Evolutionary conservation across 2,329 filamentous ascomycete genomes (phyloP), one percentile per base, ranked within the genome.

Genomic region (Fusarium bactridioides): DNA sequence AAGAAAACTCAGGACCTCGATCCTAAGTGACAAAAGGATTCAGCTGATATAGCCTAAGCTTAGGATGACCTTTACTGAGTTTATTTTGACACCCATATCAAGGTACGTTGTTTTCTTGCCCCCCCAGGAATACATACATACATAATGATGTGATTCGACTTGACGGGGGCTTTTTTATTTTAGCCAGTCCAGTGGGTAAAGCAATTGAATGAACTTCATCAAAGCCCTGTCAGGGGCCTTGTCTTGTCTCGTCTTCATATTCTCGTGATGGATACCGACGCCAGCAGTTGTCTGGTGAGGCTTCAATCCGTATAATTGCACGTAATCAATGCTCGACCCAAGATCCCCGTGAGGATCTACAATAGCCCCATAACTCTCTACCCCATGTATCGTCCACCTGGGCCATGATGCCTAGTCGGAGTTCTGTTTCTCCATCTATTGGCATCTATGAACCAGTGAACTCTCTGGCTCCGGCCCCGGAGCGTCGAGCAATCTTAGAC

Each of bases 101-200:
- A 25, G 25, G 5, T 25, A 4, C 25, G 25, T 25, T 25, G 25
- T 25, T 25, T 25, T 25, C 25, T 25, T n/a, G n/a, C n/a, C n/a
- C n/a, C n/a, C n/a, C n/a, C n/a, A n/a, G n/a, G n/a, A n/a, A n/a
- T n/a, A 31, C 29, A 50, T 47, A 12, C 15, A 50, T 33, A 9
- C 21, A 50, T 33, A 21, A 27, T 45, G 64, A 69, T 64, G 58
- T 61, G 70, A 73, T 67, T 47, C 44, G 62, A 66, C 55, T 60
- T 62, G 47, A 53, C 64, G 59, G 72, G 61, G 45, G 56, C 51
- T 45, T 35, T 69, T 69, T 61, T 57, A 38, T 70, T 70, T 61
- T 70, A 70, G 67, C 23, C 13, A 51, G 60, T 48, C 23, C 25
- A 45, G 66, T 71, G 55, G 58, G 10, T 73, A 65, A 54, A 43